phyloP scores from a whole-genome alignment of 1,284 basidiomycete genomes.

The Amylostereum areolatum region DNA sequence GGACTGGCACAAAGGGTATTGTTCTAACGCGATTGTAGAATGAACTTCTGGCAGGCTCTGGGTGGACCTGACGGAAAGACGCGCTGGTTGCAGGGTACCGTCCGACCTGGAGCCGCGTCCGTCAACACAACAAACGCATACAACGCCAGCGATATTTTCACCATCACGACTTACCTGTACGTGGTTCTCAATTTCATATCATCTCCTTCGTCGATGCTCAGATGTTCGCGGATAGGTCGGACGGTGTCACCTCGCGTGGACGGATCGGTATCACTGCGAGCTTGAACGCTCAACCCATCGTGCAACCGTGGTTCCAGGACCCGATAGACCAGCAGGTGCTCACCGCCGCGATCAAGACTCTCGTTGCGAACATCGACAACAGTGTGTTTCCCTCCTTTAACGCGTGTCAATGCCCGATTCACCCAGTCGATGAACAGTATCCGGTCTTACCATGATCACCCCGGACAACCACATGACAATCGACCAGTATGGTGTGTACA shows the following conservation, averaged over 20 bases:
- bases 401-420: neutral
- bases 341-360: constrained; percentile 42
- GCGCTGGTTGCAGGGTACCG: constrained; percentile 60
- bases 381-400: constrained; percentile 24
- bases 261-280: constrained; percentile 53
- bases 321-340: constrained; percentile 47
- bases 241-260: constrained; percentile 57
- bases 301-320: constrained; percentile 54
- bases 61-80: constrained; percentile 38
- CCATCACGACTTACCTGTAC: constrained; percentile 52
- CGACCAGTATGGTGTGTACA: constrained; percentile 37
- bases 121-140: constrained; percentile 44
- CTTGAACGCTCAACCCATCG: constrained; percentile 40
- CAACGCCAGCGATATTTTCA: constrained; percentile 53
- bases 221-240: constrained; percentile 8
- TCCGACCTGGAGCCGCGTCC: constrained; percentile 55
- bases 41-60: constrained; percentile 61
- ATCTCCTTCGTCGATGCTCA: neutral
- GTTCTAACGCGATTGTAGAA: constrained; percentile 20
- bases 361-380: constrained; percentile 32
- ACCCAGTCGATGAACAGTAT: constrained; percentile 25
- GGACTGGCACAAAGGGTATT: neutral
- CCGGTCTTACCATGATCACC: constrained; percentile 47
- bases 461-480: constrained; percentile 53
- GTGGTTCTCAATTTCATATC: constrained; percentile 13